Percentiles rank a stretch among this genome's conserved stretches.
phyloP scores from a whole-genome alignment of 1,284 basidiomycete species.

The Uromyces viciae-fabae region DNA sequence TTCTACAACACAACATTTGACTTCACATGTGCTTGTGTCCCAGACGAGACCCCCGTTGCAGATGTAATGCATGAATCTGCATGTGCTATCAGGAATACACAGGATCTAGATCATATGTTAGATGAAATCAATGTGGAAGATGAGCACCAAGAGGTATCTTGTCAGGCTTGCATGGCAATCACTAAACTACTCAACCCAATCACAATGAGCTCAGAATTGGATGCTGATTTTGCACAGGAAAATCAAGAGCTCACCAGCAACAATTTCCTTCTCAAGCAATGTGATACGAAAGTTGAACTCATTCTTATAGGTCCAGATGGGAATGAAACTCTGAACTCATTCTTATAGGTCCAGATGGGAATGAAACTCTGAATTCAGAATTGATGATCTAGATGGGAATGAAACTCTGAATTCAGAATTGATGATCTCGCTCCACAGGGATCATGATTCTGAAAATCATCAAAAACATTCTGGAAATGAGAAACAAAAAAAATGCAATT shows the following conservation, averaged over 20 bases:
- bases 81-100: neutral
- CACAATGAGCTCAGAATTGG: too few species aligned
- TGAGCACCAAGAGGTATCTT: neutral
- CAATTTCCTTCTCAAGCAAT: neutral
- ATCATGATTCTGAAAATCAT: neutral
- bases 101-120: neutral
- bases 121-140: neutral
- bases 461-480: neutral
- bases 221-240: too few species aligned
- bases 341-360: too few species aligned
- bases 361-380: neutral
- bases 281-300: neutral
- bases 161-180: constrained; percentile 15
- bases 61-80: constrained; percentile 1
- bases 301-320: neutral
- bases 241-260: neutral
- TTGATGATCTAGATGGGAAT: constrained; percentile 15
- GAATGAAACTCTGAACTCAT: neutral
- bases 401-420: too few species aligned
- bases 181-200: constrained; percentile 20
- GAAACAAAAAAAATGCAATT: neutral
- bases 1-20: neutral
- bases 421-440: neutral
- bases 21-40: neutral
- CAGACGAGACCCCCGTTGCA: neutral